Evolutionary conservation across 441 rosid species (phyloP).

Genomic region (Theobroma grandiflorum): DNA sequence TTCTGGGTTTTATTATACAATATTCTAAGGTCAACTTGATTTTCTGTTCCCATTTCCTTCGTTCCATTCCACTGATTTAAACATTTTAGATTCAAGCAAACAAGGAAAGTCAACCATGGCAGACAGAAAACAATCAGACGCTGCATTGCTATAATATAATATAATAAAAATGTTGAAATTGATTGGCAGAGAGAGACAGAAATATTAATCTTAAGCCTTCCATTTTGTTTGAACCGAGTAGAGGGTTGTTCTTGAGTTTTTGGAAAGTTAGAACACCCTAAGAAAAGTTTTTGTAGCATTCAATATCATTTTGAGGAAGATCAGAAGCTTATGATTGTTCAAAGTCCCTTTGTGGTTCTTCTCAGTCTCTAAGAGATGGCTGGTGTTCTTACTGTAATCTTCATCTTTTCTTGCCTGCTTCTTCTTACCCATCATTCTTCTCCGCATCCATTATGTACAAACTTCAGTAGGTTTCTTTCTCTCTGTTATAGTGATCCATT

Average conservation of each 20-base stretch:
- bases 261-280: neutral
- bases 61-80: neutral
- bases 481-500: neutral
- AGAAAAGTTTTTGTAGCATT: neutral
- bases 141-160: neutral
- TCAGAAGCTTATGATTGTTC: neutral
- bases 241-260: neutral
- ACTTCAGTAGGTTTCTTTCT: slow-evolving; percentile 12
- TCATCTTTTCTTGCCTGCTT: slow-evolving; percentile 13
- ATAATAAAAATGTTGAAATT: neutral
- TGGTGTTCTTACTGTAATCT: neutral
- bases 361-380: neutral
- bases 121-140: neutral
- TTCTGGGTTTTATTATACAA: neutral
- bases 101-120: slow-evolving; percentile 2
- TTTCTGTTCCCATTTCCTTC: slow-evolving; percentile 14
- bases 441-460: slow-evolving; percentile 1
- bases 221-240: neutral
- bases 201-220: neutral
- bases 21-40: slow-evolving; percentile 9
- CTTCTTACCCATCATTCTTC: neutral
- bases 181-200: neutral
- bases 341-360: neutral
- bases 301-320: neutral
- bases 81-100: slow-evolving; percentile 4